Evolutionary conservation across 345 rosid species (phyloP), one percentile per base, ranked within the genome.

Genomic region (Luvunga scandens): DNA sequence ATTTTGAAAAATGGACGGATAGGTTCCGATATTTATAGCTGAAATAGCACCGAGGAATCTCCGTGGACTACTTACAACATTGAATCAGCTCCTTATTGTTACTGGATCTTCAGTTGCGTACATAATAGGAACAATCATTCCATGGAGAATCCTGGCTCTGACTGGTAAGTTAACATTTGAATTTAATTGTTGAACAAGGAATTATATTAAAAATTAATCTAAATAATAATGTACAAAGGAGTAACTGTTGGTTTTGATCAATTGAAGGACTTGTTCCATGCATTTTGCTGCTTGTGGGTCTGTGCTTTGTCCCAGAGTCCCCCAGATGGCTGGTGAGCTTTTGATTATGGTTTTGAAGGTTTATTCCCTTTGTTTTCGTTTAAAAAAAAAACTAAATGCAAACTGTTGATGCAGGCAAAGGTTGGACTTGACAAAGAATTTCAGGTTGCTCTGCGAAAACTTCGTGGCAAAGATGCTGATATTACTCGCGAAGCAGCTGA

Each of bases 21-120:
- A 93, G 98, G 89, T 95, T 10, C 99, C 98, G 3, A 85, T 95
- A 48, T 95, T 81, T 76, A 91, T 95, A 68, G 94, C 99, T 70
- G 99, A 95, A 86, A 93, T 95, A 78, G 85, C 99, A 7, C 99
- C 99, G 10, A 93, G 88, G 88, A 87, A 92, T 86, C 96, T 93
- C 19, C 85, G 98, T 7, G 97, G 99, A 76, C 96, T 94, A 60
- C 95, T 95, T 60, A 91, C 98, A 60, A 89, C 99, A 56, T 74
- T 92, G 69, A 95, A 95, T 82, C 93, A 95, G 89, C 96, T 95
- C 50, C 79, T 93, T 93, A 93, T 93, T 72, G 96, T 93, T 69
- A 78, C 71, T 8, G 98, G 98, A 55, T 76, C 93, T 73, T 93
- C 99, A 0, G 72, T 78, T 36, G 85, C 98, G 38, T 92, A 91